These are phyloP conservation scores for Phaffomyces thermotolerans DNA, from an alignment of 805 yeast genomes.

Conservation along the genomic window DNA sequence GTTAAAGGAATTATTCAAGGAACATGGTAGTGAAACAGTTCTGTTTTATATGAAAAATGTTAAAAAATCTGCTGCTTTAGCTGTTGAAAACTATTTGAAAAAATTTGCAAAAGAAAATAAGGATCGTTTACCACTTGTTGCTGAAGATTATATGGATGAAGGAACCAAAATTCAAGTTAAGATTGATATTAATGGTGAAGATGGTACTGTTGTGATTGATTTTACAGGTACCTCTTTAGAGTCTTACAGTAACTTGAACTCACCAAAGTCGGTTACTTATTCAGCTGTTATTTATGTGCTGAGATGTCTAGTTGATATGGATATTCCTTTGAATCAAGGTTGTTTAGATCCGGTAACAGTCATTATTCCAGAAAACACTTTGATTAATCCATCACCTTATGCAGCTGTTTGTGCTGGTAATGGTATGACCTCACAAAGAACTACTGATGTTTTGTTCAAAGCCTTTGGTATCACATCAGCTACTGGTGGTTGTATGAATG, in stretches of 20 bases:
- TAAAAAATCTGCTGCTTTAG: slow-evolving; percentile 39
- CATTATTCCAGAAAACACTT: slow-evolving; percentile 28
- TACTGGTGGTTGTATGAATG: slow-evolving; percentile 52
- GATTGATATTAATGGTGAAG: slow-evolving; percentile 32
- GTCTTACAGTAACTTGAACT: slow-evolving; percentile 45
- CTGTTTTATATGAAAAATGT: slow-evolving; percentile 41
- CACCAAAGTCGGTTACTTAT: slow-evolving; percentile 47
- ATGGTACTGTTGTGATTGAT: slow-evolving; percentile 40
- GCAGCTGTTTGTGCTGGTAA: slow-evolving; percentile 44
- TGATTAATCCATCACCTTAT: slow-evolving; percentile 34
- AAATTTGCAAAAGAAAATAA: slow-evolving; percentile 35
- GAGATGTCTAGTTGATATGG: slow-evolving; percentile 42
- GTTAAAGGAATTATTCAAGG: slow-evolving; percentile 34
- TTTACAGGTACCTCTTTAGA: slow-evolving; percentile 47
- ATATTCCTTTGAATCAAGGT: slow-evolving; percentile 52
- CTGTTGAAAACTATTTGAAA: slow-evolving; percentile 31
- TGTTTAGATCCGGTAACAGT: slow-evolving; percentile 40
- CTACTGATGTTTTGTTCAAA: slow-evolving; percentile 45
- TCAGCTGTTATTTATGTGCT: slow-evolving; percentile 48
- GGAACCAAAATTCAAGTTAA: slow-evolving; percentile 42
- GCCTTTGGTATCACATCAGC: slow-evolving; percentile 52
- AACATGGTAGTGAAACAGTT: slow-evolving; percentile 36
- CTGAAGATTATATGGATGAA: slow-evolving; percentile 47
- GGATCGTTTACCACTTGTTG: slow-evolving; percentile 31
- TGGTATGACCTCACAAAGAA: slow-evolving; percentile 51